Base-by-base conservation (phyloP, 73 alveolate species). In the Paramecium biaurelia region DNA sequence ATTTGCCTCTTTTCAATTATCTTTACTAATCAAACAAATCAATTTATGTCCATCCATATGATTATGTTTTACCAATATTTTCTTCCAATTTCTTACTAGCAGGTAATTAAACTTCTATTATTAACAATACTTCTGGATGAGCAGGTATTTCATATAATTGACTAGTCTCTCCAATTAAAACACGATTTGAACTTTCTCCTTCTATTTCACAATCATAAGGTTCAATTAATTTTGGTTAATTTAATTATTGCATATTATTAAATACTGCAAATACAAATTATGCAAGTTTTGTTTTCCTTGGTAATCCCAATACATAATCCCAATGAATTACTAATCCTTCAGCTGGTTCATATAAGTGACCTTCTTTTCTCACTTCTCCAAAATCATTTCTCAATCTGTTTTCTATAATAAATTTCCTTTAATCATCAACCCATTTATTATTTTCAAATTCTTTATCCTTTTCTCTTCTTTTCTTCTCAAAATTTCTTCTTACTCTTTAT, bases 401-500 rank as follows among this genome's bases (percentile, higher is more conserved):
- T 7, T 74, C 93, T 37, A 87, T 53, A n/a, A 87, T 87, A 59
- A 56, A 87, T 30, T 70, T 87, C 45, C 93, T 87, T 24, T 87
- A 15, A 68, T 87, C 93, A 24, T 87, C 93, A 12, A 57, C 68
- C 93, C 93, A 87, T 87, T 79, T 93, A 63, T 96, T 97, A 85
- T 94, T 96, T n/a, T 96, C 96, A 28, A 58, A 92, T 49, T 92
- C 87, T 9, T 74, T 57, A 20, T 95, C 95, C 20, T 93, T 93
- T 56, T 87, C 95, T 86, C 96, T 94, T 90, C 96, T 94, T 72
- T 89, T 92, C 21, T 86, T 93, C 68, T 92, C 95, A 24, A 94
- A 94, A 82, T 96, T 97, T 85, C 97, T 92, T 92, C 98, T 85
- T 20, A 96, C 82, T 86, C 95, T 96, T 70, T 94, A 94, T 57